Conservation (phyloP, 257 asterid genomes). For the Hygrophila difformis region DNA sequence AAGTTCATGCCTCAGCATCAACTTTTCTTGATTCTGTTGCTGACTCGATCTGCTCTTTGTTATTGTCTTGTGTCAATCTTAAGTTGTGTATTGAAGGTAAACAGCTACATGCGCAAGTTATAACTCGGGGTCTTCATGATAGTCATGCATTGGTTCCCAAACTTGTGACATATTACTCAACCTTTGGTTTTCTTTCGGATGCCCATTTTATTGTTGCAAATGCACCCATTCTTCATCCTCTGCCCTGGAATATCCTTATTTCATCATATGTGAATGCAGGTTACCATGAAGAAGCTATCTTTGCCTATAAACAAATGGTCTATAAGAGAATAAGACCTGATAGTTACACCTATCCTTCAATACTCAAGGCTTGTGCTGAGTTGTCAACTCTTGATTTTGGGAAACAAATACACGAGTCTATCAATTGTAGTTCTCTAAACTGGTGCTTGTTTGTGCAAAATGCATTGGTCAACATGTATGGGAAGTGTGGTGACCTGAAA, state of each 20-base stretch:
- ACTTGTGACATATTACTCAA: slow-evolving; percentile 42
- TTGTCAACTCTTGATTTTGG: slow-evolving; percentile 50
- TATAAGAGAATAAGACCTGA: slow-evolving; percentile 45
- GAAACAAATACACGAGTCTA: slow-evolving; percentile 47
- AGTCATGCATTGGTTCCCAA: slow-evolving; percentile 47
- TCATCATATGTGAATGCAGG: slow-evolving; percentile 52
- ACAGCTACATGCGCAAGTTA: slow-evolving; percentile 63
- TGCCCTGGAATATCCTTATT: slow-evolving; percentile 78
- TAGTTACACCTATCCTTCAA: slow-evolving; percentile 67
- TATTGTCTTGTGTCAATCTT: slow-evolving; percentile 43
- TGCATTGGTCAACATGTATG: slow-evolving; percentile 80
- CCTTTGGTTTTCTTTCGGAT: slow-evolving; percentile 35
- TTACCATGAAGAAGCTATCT: slow-evolving; percentile 35
- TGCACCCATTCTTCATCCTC: slow-evolving; percentile 41
- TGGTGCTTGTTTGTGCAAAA: slow-evolving; percentile 69
- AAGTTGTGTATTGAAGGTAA: slow-evolving; percentile 50
- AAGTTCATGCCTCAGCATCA: slow-evolving; percentile 32
- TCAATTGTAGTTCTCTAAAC: slow-evolving; percentile 31
- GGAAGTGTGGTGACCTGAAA: slow-evolving; percentile 64
- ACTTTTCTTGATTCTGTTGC: slow-evolving; percentile 29
- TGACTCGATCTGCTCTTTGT: slow-evolving; percentile 50
- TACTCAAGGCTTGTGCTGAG: slow-evolving; percentile 86
- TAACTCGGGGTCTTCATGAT: slow-evolving; percentile 49
- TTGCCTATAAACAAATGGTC: slow-evolving; percentile 49
- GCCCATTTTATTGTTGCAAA: slow-evolving; percentile 38